Conservation (phyloP, 495 filamentous ascomycete genomes). For the Podospora comata region DNA sequence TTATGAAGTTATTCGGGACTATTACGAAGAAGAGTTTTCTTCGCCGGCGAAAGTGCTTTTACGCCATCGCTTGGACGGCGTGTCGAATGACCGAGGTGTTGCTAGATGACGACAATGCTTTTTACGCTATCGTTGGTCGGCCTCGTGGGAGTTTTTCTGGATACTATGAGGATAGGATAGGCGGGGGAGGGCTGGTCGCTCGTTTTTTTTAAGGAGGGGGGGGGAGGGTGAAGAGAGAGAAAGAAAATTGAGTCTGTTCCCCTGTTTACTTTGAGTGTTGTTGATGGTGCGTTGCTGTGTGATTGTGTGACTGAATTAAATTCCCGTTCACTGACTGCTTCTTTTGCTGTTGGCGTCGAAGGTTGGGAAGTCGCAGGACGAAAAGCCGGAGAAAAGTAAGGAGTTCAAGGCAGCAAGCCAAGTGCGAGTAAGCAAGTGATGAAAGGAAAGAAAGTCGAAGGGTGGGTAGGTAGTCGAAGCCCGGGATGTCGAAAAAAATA, state of each 20-base stretch:
- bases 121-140: slow-evolving; percentile 11
- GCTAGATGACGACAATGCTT: slow-evolving; percentile 8
- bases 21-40: neutral
- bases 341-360: no score
- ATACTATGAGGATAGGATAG: neutral
- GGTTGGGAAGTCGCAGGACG: no score
- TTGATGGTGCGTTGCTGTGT: neutral
- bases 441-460: no score
- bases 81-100: slow-evolving; percentile 11
- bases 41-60: slow-evolving; percentile 11
- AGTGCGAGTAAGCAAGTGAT: no score
- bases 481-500: no score
- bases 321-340: neutral
- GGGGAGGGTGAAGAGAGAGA: neutral
- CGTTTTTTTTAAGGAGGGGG: neutral
- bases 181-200: neutral
- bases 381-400: no score
- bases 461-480: no score
- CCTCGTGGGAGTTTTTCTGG: slow-evolving; percentile 12
- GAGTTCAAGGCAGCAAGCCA: no score
- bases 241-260: neutral
- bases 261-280: neutral
- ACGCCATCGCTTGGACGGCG: slow-evolving; percentile 13
- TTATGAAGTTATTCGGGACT: neutral
- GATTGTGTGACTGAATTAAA: neutral